These are phyloP conservation scores for Chenopodium album DNA, from an alignment of 148 eudicot genomes.

Conservation along the genomic window DNA sequence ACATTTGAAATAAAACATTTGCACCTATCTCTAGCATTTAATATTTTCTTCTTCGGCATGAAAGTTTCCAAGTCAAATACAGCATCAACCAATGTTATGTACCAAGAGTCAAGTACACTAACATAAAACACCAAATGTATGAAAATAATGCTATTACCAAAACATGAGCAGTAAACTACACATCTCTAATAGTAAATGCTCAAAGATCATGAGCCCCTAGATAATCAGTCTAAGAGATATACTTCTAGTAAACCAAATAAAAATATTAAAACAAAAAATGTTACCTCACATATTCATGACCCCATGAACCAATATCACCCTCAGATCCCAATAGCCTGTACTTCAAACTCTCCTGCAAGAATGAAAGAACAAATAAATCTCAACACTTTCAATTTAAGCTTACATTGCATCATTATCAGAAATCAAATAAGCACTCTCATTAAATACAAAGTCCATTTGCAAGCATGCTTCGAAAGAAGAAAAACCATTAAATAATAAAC, in stretches of 20 bases:
- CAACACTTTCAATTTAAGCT: not conserved
- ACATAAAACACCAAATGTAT: not conserved
- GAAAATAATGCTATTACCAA: not conserved
- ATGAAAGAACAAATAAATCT: not conserved
- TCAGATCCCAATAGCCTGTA: constrained; percentile 85
- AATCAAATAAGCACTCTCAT: not conserved
- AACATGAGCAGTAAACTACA: not conserved
- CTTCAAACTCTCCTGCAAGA: constrained; percentile 82
- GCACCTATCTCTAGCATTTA: too few relatives aligned
- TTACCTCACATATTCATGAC: constrained; percentile 97
- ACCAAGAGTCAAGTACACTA: too few relatives aligned
- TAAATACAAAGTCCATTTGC: not conserved
- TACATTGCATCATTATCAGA: not conserved
- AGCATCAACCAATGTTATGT: too few relatives aligned
- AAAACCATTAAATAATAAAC: not conserved
- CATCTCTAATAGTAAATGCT: not conserved
- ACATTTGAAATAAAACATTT: too few relatives aligned
- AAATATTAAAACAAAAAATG: not conserved
- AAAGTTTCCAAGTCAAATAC: too few relatives aligned
- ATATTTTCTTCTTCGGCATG: too few relatives aligned
- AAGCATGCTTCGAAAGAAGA: not conserved
- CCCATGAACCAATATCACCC: constrained; percentile 99
- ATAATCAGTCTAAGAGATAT: not conserved
- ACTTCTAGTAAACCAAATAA: not conserved
- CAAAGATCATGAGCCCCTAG: not conserved